Evolutionary conservation across 306 rosid species (phyloP), one percentile per base, ranked within the genome.

Genomic region (Psophocarpus tetragonolobus): DNA sequence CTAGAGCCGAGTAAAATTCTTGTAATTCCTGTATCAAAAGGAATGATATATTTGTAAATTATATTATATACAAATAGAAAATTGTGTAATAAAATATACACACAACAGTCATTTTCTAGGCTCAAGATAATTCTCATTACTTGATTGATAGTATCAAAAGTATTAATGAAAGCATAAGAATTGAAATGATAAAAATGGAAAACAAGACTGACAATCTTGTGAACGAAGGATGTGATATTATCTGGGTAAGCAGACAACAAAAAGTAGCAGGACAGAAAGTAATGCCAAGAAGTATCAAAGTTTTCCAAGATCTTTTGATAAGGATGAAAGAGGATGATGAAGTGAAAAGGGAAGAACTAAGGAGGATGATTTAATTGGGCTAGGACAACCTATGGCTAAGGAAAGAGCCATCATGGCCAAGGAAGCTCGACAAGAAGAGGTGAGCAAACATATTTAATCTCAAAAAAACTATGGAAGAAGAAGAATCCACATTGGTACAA

Each of bases 1-100:
- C 98, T 61, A 95, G 63, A 85, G 97, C 91, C 3, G 97, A 92
- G 86, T 95, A 84, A 76, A 95, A 90, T 83, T 95, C 98, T 92
- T 95, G 89, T 70, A 95, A 84, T 83, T 95, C 97, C 98, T 95
- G 88, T 53, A 75, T 78, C 74, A 77, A 84, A 83, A 71, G 68
- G 79, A 47, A 33, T 74, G 71, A 3, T 33, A 79, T 64, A 60
- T 6, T 71, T 38, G 44, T 38, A 38, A 38, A 50, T 71, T 11
- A 50, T 38, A 36, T 36, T 8, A 54, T 13, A 45, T 50, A 74
- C 44, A 24, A 39, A 76, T 80, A 44, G 11, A 47, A 47, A 63
- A 64, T 44, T 36, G 23, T 20, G 68, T 36, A 45, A 36, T 35
- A 3, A 64, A 8, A 14, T 62, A 75, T 60, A 18, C 67, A 8